Base-by-base conservation (phyloP, 441 rosid species). In the Aquilaria agallochum region DNA sequence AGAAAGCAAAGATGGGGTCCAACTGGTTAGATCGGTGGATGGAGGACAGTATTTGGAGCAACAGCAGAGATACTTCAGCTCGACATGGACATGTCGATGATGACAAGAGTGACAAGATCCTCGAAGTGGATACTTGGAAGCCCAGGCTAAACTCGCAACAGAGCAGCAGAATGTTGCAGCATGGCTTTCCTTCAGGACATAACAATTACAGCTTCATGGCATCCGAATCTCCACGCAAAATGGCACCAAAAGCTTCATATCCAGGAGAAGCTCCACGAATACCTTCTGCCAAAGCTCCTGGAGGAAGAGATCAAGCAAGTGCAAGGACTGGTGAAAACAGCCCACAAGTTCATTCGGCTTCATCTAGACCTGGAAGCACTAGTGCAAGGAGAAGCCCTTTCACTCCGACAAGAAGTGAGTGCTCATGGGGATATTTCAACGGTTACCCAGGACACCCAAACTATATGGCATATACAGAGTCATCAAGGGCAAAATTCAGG, bases 61-160 rank as follows among this genome's bases (percentile, higher is more conserved):
- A 63, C 62, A 54, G 60, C 8, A 69, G 68, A 3, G 69, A 46
- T 33, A 62, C 48, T 60, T 52, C 66, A 31, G 48, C 31, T 42
- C 70, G 72, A 71, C 73, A 48, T 44, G 67, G 68, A 54, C 73
- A 64, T 9, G 72, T 61, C 50, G 86, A 80, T 60, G 78, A 79
- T 36, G 81, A 78, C 66, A 74, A 63, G 63, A 70, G 70, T 52
- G 82, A 79, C 77, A 87, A 84, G 78, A 80, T 87, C 60, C 73
- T 87, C 11, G 87, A 87, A 68, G 94, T 84, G 1, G 94, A 84
- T 66, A 94, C 99, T 34, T 87, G 94, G 94, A 87, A 79, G 76
- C 90, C 87, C 61, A 82, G 64, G 68, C 72, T 68, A 58, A 71
- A 70, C 68, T 72, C 81, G 64, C 87, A 63, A 40, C 70, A 63